A percentile compares a stretch with the other conserved stretches of the same genome.
Evolutionary conservation across 306 rosid genomes (phyloP).

Genomic region (Styphnolobium japonicum): DNA sequence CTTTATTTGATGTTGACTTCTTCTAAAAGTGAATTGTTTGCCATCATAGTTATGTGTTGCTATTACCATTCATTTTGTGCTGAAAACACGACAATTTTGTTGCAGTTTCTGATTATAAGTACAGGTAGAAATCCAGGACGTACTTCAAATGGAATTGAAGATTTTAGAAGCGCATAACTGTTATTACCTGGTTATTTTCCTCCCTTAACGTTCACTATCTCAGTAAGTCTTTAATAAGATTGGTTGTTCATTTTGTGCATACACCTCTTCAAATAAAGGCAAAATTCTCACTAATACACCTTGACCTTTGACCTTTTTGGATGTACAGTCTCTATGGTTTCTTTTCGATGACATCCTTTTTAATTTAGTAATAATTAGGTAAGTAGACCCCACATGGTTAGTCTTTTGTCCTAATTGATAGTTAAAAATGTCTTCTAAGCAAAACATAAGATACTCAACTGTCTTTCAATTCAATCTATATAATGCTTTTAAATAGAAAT

Average conservation of each 20-base stretch:
- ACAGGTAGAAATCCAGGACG: slow-evolving; percentile 86
- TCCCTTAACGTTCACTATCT: slow-evolving; percentile 85
- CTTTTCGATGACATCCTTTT: not conserved
- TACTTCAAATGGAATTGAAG: slow-evolving; percentile 99
- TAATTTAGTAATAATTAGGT: not conserved
- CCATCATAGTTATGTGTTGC: slow-evolving; percentile 1
- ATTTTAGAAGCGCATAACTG: slow-evolving; percentile 88
- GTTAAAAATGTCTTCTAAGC: not conserved
- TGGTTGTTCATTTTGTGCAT: slow-evolving; percentile 12
- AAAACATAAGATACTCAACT: not conserved
- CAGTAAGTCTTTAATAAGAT: slow-evolving; percentile 58
- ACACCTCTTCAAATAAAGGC: not conserved
- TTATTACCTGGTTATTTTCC: slow-evolving; percentile 89
- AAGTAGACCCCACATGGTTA: not conserved
- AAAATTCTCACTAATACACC: not conserved
- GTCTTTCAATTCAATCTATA: no score
- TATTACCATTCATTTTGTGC: slow-evolving; percentile 8
- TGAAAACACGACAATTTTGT: slow-evolving; percentile 24
- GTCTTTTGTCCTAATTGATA: slow-evolving; percentile 4
- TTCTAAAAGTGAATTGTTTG: slow-evolving; percentile 15
- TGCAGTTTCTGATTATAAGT: slow-evolving; percentile 81
- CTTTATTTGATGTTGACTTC: not conserved
- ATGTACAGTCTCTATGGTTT: not conserved
- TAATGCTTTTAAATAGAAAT: no score
- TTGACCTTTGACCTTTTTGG: slow-evolving; percentile 1